Evolutionary conservation across 2,329 filamentous ascomycete species (phyloP).

Genomic region (Septoria linicola): DNA sequence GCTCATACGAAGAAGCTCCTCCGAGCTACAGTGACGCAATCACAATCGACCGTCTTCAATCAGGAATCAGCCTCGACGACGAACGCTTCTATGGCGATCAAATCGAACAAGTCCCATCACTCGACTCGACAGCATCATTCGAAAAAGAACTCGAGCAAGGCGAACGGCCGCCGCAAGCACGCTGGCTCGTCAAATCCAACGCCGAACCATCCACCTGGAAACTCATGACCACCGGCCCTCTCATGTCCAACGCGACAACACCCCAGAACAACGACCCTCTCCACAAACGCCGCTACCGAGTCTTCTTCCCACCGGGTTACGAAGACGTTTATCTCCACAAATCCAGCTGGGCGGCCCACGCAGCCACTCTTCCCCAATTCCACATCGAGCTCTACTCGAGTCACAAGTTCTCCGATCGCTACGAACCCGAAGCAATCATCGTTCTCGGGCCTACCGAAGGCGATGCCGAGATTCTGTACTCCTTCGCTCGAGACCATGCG

Average conservation of each 20-base stretch:
- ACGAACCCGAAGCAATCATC: conserved; percentile 26
- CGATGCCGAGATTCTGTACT: conserved; percentile 4
- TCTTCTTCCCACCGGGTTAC: conserved; percentile 26
- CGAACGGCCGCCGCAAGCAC: conserved; percentile 13
- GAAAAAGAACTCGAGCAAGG: not conserved
- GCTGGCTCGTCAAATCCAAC: conserved; percentile 22
- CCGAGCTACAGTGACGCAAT: conserved; percentile 21
- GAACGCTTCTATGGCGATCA: conserved; percentile 16
- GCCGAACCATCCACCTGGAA: conserved; percentile 21
- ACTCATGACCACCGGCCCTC: conserved; percentile 21
- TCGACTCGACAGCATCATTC: not conserved
- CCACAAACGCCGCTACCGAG: conserved; percentile 23
- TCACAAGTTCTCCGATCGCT: conserved; percentile 11
- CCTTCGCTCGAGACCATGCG: conserved; percentile 16
- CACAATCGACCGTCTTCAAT: conserved; percentile 9
- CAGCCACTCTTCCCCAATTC: conserved; percentile 19
- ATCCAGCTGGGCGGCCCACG: conserved; percentile 16
- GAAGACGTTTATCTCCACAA: conserved; percentile 30
- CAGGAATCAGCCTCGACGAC: conserved; percentile 12
- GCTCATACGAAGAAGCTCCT: conserved; percentile 3
- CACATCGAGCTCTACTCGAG: conserved; percentile 20
- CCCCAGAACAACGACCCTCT: conserved; percentile 16
- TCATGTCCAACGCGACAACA: conserved; percentile 24
- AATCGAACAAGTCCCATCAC: conserved; percentile 6
- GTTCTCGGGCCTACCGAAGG: conserved; percentile 22